Base-by-base conservation (phyloP, 805 yeast species). In the Ogataea pilisensis region DNA sequence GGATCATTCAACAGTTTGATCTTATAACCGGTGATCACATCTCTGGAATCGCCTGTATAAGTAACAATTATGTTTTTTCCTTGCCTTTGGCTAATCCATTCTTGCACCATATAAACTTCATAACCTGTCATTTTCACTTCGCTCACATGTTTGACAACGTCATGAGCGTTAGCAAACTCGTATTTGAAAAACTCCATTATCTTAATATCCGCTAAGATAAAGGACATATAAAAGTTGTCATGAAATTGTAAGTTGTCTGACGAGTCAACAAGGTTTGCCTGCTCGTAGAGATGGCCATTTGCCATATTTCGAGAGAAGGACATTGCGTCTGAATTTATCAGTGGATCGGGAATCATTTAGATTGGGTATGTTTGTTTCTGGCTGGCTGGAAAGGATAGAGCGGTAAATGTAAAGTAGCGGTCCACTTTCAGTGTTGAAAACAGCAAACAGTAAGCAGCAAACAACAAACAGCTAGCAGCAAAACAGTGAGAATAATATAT, bases 61-160 rank as follows among this genome's bases (percentile, higher is more conserved):
- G 91, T 78, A 1, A 93, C 78, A 14, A 91, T 81, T 5, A 85
- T 71, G 1, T 83, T 72, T 20, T 85, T 80, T 11, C 78, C 65
- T 31, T 75, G 69, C 34, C 98, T 69, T 43, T 80, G 81, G 26
- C 83, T 72, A 3, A 85, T 82, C 99, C 99, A 93, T 61, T 91
- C 97, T 60, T 93, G 98, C 9, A 91, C 95, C 29, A 93, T 70
- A 59, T 93, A 93, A 13, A 85, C 75, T 61, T 93, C 98, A 57
- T 84, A 88, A 2, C 99, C 98, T 1, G 68, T 53, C 19, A 83
- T 68, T 8, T 63, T 64, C 4, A 79, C 61, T 39, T 69, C 72
- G 34, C 75, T 76, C 27, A 71, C 46, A 11, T 70, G 42, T 19
- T 50, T 45, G 62, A 76, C 44, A 68, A 61, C 37, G 66, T 72